Evolutionary conservation across 2,329 filamentous ascomycete species (phyloP).

Genomic region (Penicillium crustosum): DNA sequence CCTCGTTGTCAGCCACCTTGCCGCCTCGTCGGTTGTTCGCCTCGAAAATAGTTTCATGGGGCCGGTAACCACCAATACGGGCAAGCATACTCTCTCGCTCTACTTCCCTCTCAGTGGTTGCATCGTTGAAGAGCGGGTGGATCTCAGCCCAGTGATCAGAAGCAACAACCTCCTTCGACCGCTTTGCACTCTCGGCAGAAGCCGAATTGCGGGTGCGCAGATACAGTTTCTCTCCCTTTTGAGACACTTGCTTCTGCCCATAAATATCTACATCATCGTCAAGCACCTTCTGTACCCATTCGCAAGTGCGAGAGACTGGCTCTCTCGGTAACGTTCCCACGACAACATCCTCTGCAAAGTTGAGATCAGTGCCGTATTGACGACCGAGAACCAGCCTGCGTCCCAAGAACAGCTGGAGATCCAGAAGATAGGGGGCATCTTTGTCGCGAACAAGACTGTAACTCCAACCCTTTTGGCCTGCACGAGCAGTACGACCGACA

Average conservation of each 20-base stretch:
- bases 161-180: conserved; percentile 73
- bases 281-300: conserved; percentile 80
- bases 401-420: conserved; percentile 92
- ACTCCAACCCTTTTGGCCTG: conserved; percentile 88
- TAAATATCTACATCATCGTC: conserved; percentile 72
- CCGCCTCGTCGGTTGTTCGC: conserved; percentile 75
- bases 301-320: conserved; percentile 70
- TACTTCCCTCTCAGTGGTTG: conserved; percentile 61
- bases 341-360: conserved; percentile 79
- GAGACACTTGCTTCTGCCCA: conserved; percentile 69
- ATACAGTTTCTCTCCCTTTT: conserved; percentile 91
- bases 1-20: conserved; percentile 67
- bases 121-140: conserved; percentile 76
- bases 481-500: conserved; percentile 92
- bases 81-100: conserved; percentile 84
- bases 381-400: conserved; percentile 76
- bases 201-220: conserved; percentile 86
- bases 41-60: conserved; percentile 95
- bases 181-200: conserved; percentile 83
- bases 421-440: conserved; percentile 87
- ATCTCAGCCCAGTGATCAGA: conserved; percentile 70
- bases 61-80: conserved; percentile 82
- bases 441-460: conserved; percentile 88
- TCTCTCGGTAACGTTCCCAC: conserved; percentile 74
- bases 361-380: conserved; percentile 57